phyloP scores from a whole-genome alignment of 1,139 yeast genomes.

The Saccharomycopsis phalli region DNA sequence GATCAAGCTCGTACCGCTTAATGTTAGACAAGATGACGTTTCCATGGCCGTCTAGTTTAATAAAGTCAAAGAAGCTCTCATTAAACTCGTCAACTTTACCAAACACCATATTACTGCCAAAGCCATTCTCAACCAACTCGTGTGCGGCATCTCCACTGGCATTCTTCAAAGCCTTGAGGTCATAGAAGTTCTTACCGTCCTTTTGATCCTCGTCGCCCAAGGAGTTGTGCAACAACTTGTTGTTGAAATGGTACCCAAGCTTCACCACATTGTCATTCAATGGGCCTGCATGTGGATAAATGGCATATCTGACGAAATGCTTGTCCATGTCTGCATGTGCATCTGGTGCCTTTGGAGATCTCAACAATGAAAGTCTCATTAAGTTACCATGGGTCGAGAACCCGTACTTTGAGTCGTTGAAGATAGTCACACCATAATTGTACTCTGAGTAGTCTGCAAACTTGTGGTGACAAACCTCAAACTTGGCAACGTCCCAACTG shows the following conservation, averaged over 20 bases:
- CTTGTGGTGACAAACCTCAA: constrained; percentile 91
- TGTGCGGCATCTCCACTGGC: constrained; percentile 22
- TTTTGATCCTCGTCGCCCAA: constrained; percentile 1
- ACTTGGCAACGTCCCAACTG: constrained; percentile 92
- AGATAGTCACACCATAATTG: constrained; percentile 77
- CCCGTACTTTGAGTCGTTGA: constrained; percentile 86
- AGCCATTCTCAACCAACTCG: constrained; percentile 21
- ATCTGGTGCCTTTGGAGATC: constrained; percentile 90
- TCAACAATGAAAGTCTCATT: constrained; percentile 71
- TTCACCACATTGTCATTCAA: constrained; percentile 58
- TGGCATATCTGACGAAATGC: constrained; percentile 75
- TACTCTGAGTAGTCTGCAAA: constrained; percentile 86
- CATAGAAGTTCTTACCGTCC: constrained; percentile 6
- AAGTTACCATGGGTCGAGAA: constrained; percentile 84
- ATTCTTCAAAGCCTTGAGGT: constrained; percentile 7
- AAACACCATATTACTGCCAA: constrained; percentile 23
- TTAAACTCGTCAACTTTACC: constrained; percentile 19
- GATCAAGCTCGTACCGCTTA: constrained; percentile 85
- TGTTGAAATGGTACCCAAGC: constrained; percentile 75
- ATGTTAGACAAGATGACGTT: constrained; percentile 65
- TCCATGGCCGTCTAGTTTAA: constrained; percentile 37
- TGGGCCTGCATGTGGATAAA: constrained; percentile 70
- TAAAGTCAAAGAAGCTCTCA: constrained; percentile 21
- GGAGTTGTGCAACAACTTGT: constrained; percentile 14
- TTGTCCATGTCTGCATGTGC: constrained; percentile 88